Base-by-base conservation (phyloP, 2,329 filamentous ascomycete species). In the Metarhizium sp. region DNA sequence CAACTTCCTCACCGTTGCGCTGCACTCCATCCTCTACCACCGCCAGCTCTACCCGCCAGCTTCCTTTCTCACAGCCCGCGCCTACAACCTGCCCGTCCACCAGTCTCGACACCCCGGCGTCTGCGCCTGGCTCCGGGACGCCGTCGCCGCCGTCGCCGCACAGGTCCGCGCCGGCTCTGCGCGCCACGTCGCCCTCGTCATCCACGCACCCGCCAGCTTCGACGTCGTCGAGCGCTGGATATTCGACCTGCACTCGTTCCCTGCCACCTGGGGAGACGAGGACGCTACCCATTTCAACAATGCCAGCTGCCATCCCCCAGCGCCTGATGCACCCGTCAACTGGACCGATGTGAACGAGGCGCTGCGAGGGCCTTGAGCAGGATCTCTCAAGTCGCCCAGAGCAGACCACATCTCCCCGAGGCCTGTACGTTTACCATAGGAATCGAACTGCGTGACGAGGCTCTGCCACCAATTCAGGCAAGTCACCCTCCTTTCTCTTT, bases 31-130 rank as follows among this genome's bases (percentile, higher is more conserved):
- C 63, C 82, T 96, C 62, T 92, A 85, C 75, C 84, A 94, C 65
- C 88, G 92, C 62, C 71, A 72, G 57, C 82, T 96, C 65, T 96
- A 96, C 70, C 90, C 92, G 0, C 71, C 74, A 51, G 73, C 81
- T 32, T 89, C 90, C 40, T 96, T 96, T 73, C 80, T 92, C 56
- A 83, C 86, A 46, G 82, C 86, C 43, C 82, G 87, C 60, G 90
- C 89, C 64, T 92, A 92, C 77, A 91, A 92, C 72, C 85, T 90
- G 57, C 81, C 90, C 34, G 87, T 95, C 49, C 86, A 88, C 63
- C 91, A 96, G 68, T 92, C 84, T 58, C 87, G 91, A 56, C 91
- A 96, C 70, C 90, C 92, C 0, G 82, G 82, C 62, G 87, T 96
- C 60, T 95, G 90, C 77, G 75, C 83, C 64, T 96, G 92, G 88